Percentiles rank a stretch among this genome's conserved stretches.
These are phyloP conservation scores for Cavenderia fasciculata DNA, from an alignment of 78 protist species.

Conservation along the genomic window DNA sequence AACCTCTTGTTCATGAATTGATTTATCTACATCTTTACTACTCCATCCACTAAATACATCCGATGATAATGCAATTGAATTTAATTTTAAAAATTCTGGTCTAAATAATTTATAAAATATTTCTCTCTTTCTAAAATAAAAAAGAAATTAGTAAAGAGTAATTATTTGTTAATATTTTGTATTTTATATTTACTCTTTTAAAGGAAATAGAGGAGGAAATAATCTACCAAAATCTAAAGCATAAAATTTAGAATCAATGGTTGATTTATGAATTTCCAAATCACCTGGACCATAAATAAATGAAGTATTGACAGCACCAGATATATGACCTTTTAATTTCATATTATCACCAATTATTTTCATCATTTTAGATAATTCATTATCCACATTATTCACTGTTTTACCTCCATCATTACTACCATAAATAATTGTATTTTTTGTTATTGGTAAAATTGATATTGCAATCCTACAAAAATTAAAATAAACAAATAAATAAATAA, in stretches of 20 bases:
- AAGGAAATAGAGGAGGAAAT: constrained; percentile 35
- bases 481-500: no score
- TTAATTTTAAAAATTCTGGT: constrained; percentile 52
- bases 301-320: constrained; percentile 30
- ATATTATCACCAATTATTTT: constrained; percentile 34
- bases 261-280: constrained; percentile 53
- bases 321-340: constrained; percentile 52
- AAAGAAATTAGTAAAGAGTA: neutral
- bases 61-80: constrained; percentile 14
- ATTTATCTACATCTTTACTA: neutral
- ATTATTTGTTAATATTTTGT: neutral
- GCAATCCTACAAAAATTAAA: constrained; percentile 1
- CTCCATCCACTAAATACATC: constrained; percentile 75
- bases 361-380: constrained; percentile 39
- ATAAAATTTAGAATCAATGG: constrained; percentile 5
- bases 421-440: constrained; percentile 44
- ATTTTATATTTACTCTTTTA: neutral
- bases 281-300: constrained; percentile 68
- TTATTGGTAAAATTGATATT: constrained; percentile 35
- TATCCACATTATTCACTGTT: constrained; percentile 5
- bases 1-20: constrained; percentile 18
- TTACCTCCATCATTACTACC: constrained; percentile 75
- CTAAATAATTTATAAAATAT: constrained; percentile 59
- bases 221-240: constrained; percentile 68
- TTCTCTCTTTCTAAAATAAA: constrained; percentile 11